These are phyloP conservation scores for Tetrapisispora phaffii DNA, from an alignment of 805 yeast species.

Conservation along the genomic window DNA sequence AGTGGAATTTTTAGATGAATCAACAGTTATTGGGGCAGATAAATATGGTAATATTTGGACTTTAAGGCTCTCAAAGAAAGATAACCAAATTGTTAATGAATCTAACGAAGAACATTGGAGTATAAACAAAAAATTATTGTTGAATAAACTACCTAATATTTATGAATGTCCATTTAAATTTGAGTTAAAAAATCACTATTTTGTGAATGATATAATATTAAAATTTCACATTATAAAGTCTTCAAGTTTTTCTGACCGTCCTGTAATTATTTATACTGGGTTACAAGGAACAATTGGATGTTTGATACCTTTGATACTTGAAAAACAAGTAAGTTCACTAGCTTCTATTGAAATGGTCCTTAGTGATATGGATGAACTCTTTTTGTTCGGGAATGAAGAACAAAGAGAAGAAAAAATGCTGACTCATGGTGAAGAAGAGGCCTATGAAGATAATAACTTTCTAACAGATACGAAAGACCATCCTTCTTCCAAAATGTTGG, in stretches of 20 bases:
- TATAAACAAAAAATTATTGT: background rate
- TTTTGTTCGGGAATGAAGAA: conserved; percentile 12
- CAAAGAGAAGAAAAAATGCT: conserved; percentile 5
- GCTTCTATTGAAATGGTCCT: conserved; percentile 42
- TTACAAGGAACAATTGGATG: conserved; percentile 75
- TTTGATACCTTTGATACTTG: conserved; percentile 54
- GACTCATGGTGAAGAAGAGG: conserved; percentile 1
- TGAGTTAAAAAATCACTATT: conserved; percentile 45
- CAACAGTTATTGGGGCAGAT: conserved; percentile 77
- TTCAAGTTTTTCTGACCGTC: conserved; percentile 39
- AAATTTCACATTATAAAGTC: conserved; percentile 39
- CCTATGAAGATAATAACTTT: conserved; percentile 1
- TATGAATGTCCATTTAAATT: conserved; percentile 39
- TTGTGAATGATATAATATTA: conserved; percentile 61
- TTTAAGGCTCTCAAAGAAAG: conserved; percentile 46
- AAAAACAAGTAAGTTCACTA: conserved; percentile 53
- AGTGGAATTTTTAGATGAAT: conserved; percentile 53
- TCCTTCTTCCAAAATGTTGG: conserved; percentile 5
- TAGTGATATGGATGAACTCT: conserved; percentile 21
- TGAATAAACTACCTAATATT: conserved; percentile 15
- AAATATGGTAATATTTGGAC: conserved; percentile 74
- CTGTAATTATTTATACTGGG: conserved; percentile 61
- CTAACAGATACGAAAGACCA: background rate
- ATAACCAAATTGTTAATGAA: conserved; percentile 25
- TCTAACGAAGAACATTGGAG: background rate